phyloP scores from a whole-genome alignment of 2,329 filamentous ascomycete genomes.

The Periconia sp. region DNA sequence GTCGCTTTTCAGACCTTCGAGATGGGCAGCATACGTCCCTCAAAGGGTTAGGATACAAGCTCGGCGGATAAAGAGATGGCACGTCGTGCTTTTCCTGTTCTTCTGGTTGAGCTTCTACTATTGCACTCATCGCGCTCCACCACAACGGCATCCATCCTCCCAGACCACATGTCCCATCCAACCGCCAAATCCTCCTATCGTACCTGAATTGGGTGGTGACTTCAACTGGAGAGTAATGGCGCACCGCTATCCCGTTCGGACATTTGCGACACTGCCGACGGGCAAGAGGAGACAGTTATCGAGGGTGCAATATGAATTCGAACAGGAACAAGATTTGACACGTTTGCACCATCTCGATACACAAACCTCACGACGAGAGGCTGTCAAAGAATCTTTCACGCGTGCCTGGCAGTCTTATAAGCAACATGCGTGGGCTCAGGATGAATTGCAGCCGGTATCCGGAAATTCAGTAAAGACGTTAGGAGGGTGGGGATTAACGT shows the following conservation, averaged over 20 bases:
- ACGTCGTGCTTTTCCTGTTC: neutral
- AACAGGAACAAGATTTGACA: conserved; percentile 38
- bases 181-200: conserved; percentile 15
- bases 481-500: conserved; percentile 83
- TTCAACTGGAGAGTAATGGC: conserved; percentile 19
- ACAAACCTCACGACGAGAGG: conserved; percentile 63
- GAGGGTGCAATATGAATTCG: conserved; percentile 71
- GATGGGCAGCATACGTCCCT: neutral
- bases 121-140: conserved; percentile 9
- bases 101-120: neutral
- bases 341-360: conserved; percentile 46
- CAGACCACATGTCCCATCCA: conserved; percentile 16
- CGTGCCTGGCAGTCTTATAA: conserved; percentile 81
- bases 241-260: conserved; percentile 44
- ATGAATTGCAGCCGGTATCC: conserved; percentile 75
- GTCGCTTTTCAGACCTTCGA: neutral
- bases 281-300: conserved; percentile 69
- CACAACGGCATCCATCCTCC: conserved; percentile 7
- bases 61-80: neutral
- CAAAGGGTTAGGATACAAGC: neutral
- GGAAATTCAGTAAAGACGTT: conserved; percentile 73
- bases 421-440: conserved; percentile 75
- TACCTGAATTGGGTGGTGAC: conserved; percentile 2
- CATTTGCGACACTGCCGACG: conserved; percentile 72
- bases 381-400: conserved; percentile 72